Base-by-base conservation (phyloP, 441 rosid genomes). In the Arabidopsis lyrata region DNA sequence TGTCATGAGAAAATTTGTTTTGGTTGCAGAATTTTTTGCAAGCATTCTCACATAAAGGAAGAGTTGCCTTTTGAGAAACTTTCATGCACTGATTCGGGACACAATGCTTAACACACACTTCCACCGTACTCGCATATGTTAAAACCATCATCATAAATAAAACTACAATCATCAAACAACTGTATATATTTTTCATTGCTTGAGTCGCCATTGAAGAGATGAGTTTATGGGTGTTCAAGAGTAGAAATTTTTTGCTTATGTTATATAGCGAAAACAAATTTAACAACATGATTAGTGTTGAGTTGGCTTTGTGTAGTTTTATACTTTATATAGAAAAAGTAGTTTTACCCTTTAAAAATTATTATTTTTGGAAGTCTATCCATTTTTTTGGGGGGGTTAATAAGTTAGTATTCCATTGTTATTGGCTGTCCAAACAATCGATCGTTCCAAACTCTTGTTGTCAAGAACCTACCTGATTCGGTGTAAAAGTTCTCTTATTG, bases 61-160 rank as follows among this genome's bases (percentile, higher is more conserved):
- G 7, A 34, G 27, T 34, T 35, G 62, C n/a, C 42, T 11, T 58
- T 18, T 15, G 12, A 10, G 63, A 13, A 58, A 6, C 5, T 18
- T 58, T 36, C 63, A 58, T 58, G 45, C 63, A 58, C 18, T 58
- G 63, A 12, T 36, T 58, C 2, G 42, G 47, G 16, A 36, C 16
- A 58, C 63, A 58, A 36, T 57, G 62, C 13, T 57, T 57, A 12
- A 57, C 7, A 16, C 62, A 57, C 42, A 57, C 5, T 5, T 57
- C 42, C 7, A 8, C 10, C 5, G 24, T 32, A 35, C 10, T 32
- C 1, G 42, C 62, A 16, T 34, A n/a, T 57, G n/a, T 35, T 32
- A 27, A 57, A 57, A 57, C 41, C 42, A 57, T 35, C 44, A 34
- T 57, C 0, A 27, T 57, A 57, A 57, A 32, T 16, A 57, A 32